These are phyloP conservation scores for Arthrocladium fulminans DNA, from an alignment of 2,329 filamentous ascomycete species.

Conservation along the genomic window DNA sequence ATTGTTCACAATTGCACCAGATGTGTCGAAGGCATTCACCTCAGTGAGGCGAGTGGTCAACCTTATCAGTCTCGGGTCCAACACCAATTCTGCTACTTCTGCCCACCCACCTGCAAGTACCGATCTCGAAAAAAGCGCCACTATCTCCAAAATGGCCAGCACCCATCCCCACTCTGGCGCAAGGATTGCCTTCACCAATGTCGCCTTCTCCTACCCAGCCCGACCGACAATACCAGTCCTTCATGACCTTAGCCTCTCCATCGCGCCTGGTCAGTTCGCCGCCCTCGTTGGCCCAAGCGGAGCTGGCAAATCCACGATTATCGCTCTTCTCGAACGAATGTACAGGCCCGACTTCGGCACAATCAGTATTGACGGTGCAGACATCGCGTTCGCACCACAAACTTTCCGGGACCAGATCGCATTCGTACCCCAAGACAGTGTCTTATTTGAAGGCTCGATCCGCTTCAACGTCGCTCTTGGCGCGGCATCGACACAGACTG, in stretches of 20 bases:
- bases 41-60: slow-evolving; percentile 50
- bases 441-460: slow-evolving; percentile 83
- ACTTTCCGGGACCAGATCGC: slow-evolving; percentile 77
- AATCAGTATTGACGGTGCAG: slow-evolving; percentile 70
- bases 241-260: slow-evolving; percentile 46
- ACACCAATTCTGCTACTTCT: too few species aligned
- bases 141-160: slow-evolving; percentile 25
- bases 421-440: slow-evolving; percentile 87
- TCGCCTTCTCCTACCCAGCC: slow-evolving; percentile 58
- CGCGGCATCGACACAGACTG: slow-evolving; percentile 46
- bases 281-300: slow-evolving; percentile 85
- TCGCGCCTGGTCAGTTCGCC: slow-evolving; percentile 31
- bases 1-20: slow-evolving; percentile 65
- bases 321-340: slow-evolving; percentile 83
- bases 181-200: slow-evolving; percentile 47
- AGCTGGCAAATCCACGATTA: slow-evolving; percentile 88
- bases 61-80: slow-evolving; percentile 32
- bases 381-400: slow-evolving; percentile 70
- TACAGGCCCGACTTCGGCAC: slow-evolving; percentile 76
- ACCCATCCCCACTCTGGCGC: slow-evolving; percentile 44
- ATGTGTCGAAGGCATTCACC: slow-evolving; percentile 58
- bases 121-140: slow-evolving; percentile 25
- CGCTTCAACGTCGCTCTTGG: slow-evolving; percentile 82
- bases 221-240: slow-evolving; percentile 46
- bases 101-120: slow-evolving; percentile 17